Evolutionary conservation across 257 asterid species (phyloP), one percentile per base, ranked within the genome.

Genomic region (Voacanga thouarsii): DNA sequence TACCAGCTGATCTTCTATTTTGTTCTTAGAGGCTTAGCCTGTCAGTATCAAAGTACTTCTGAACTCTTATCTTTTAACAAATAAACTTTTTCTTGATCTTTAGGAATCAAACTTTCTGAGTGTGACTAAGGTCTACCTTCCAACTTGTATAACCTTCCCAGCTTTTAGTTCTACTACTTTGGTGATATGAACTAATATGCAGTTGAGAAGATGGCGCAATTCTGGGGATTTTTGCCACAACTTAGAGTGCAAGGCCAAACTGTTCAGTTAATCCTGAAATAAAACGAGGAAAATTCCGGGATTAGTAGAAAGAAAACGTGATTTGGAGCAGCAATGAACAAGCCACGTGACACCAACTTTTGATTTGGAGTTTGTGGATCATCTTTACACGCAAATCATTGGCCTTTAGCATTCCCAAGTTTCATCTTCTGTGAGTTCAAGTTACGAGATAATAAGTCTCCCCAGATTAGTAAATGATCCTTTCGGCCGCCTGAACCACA

Each of bases 341-440:
- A 49, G 57, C 88, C 93, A 88, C 80, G 94, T 89, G 96, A 84
- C 23, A 84, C 86, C 90, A 85, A 85, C 88, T 84, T 67, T 75
- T 28, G 28, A 44, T 56, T 63, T 30, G 12, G 45, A 30, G 6
- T 39, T 45, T 33, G 47, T 63, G 28, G 2, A 23, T 65, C 8
- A 61, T 44, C 59, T 72, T 78, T 78, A 76, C 88, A 82, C 87
- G 84, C 85, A 85, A 84, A 78, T 88, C 76, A 82, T 77, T 60
- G 74, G 75, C 80, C 63, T 77, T 88, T 85, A 63, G 78, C 84
- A 80, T 73, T 83, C 77, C 85, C 57, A 82, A 79, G 81, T 75
- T 76, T 79, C 57, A 82, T 75, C 74, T 69, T 18, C 78, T 24
- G 50, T 24, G 39, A 61, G 61, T 79, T 78, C 84, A 82, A 87